Conservation (phyloP, 139 green algal species). For the Volvox reticuliferus region DNA sequence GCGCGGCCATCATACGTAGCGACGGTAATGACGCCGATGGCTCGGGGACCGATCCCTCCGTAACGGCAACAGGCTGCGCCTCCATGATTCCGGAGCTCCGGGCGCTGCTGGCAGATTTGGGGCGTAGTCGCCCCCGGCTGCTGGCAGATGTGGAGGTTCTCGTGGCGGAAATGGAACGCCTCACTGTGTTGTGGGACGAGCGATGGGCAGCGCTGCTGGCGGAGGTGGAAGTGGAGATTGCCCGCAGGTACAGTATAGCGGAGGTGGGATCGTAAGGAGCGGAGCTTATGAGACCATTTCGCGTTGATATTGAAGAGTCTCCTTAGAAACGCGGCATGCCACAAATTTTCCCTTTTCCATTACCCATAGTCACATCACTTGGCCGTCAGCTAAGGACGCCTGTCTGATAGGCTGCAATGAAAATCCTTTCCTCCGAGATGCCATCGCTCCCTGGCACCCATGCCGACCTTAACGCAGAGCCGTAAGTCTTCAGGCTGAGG, state of each 20-base stretch:
- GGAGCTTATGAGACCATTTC: too few relatives aligned
- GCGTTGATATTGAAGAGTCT: too few relatives aligned
- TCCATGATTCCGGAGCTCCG: conserved; percentile 38
- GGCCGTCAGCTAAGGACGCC: too few relatives aligned
- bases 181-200: conserved; percentile 75
- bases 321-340: too few relatives aligned
- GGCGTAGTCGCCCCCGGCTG: conserved; percentile 43
- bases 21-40: not conserved
- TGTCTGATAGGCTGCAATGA: too few relatives aligned
- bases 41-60: too few relatives aligned
- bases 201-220: conserved; percentile 73
- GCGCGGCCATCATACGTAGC: not conserved
- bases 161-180: conserved; percentile 53
- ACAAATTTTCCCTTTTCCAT: too few relatives aligned
- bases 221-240: conserved; percentile 69
- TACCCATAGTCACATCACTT: too few relatives aligned
- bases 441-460: not conserved
- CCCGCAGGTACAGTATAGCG: conserved; percentile 14
- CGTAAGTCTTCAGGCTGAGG: conserved; percentile 62
- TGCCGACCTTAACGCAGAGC: conserved; percentile 1
- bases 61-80: not conserved
- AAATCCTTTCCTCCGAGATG: too few relatives aligned
- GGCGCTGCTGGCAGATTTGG: conserved; percentile 59
- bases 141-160: conserved; percentile 56
- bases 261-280: too few relatives aligned